phyloP scores from a whole-genome alignment of 176 grass and related monocot genomes.

The Leersia perrieri region DNA sequence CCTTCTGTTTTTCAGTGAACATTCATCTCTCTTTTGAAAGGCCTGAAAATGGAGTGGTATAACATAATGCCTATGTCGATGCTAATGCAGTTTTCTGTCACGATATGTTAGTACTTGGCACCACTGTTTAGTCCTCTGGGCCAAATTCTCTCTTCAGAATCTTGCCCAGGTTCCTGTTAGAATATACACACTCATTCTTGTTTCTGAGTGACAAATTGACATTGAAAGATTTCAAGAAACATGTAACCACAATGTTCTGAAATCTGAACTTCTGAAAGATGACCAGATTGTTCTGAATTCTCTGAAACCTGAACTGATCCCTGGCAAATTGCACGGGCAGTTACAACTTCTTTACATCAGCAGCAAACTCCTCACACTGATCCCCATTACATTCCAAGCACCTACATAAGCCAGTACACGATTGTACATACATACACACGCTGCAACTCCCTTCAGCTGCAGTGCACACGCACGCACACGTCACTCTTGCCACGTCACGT shows the following conservation, averaged over 20 bases:
- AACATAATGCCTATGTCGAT: too few species aligned
- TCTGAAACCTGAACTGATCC: background rate
- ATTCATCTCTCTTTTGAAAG: background rate
- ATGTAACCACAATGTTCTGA: background rate
- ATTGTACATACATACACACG: slow-evolving; percentile 12
- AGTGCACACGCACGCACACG: slow-evolving; percentile 20
- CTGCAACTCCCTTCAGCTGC: slow-evolving; percentile 6
- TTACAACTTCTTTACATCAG: slow-evolving; percentile 15
- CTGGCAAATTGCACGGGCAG: background rate
- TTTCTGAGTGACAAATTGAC: too few species aligned
- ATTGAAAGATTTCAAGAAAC: too few species aligned
- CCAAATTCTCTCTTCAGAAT: too few species aligned
- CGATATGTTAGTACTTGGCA: too few species aligned
- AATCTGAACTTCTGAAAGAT: background rate
- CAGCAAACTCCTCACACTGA: slow-evolving; percentile 41
- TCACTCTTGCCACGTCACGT: background rate
- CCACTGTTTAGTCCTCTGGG: too few species aligned
- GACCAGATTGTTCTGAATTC: background rate
- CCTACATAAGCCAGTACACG: background rate
- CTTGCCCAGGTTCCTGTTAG: too few species aligned
- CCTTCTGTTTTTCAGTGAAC: background rate
- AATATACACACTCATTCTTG: too few species aligned
- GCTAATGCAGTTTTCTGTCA: too few species aligned
- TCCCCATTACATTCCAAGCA: slow-evolving; percentile 37
- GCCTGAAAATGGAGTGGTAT: background rate